A percentile compares a stretch with the other conserved stretches of the same genome.
Conservation (phyloP, 148 eudicot genomes). For the Nepenthes gracilis region DNA sequence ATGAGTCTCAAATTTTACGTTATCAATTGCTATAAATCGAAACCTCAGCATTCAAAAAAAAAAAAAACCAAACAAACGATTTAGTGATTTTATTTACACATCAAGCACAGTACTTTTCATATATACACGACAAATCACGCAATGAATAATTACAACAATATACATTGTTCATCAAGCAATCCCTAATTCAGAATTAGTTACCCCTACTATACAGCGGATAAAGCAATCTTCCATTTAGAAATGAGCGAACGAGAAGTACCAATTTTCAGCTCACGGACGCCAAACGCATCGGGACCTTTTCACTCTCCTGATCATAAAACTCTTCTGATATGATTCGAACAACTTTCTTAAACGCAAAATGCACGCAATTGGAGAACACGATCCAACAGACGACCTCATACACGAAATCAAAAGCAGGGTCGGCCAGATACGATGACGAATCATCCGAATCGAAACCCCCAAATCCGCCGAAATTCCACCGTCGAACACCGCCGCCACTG, state of each 20-base stretch:
- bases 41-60: too few relatives aligned
- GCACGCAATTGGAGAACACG: slow-evolving; percentile 51
- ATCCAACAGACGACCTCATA: slow-evolving; percentile 44
- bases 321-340: slow-evolving; percentile 25
- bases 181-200: too few relatives aligned
- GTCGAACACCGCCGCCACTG: slow-evolving; percentile 16
- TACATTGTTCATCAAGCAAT: neutral
- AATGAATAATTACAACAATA: too few relatives aligned
- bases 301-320: slow-evolving; percentile 16
- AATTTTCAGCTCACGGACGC: slow-evolving; percentile 10
- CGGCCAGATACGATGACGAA: slow-evolving; percentile 15
- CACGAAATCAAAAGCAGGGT: slow-evolving; percentile 44
- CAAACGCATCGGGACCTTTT: slow-evolving; percentile 21
- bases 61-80: too few relatives aligned
- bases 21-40: too few relatives aligned
- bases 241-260: neutral
- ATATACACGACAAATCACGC: too few relatives aligned
- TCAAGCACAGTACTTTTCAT: too few relatives aligned
- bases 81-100: too few relatives aligned
- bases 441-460: slow-evolving; percentile 30
- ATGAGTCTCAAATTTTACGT: too few relatives aligned
- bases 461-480: slow-evolving; percentile 14
- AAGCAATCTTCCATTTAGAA: neutral
- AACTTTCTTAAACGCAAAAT: slow-evolving; percentile 40
- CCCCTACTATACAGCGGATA: too few relatives aligned